Base-by-base conservation (phyloP, 345 rosid species). In the Lepidium sativum region DNA sequence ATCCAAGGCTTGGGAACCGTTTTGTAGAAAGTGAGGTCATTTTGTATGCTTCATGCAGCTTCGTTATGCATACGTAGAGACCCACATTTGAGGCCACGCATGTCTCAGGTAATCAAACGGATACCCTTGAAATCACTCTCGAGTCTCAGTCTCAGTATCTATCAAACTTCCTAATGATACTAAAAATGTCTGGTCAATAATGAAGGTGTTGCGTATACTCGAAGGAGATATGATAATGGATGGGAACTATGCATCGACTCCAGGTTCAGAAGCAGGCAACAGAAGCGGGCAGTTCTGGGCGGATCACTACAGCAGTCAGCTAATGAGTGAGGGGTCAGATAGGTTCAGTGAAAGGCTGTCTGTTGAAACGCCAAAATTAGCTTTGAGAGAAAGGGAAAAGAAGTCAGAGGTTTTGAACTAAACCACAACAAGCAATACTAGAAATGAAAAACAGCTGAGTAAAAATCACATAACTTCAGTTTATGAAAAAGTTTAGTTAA, bases 21-120 rank as follows among this genome's bases (percentile, higher is more conserved):
- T 91, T 78, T 73, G 80, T 82, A 0, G 96, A 91, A 60, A 88
- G 81, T 9, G 99, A 95, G 73, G 96, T 88, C 67, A 82, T 73
- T n/a, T 68, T 88, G 98, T 79, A 88, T 95, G 98, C 91, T 95
- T 62, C 94, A 91, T 32, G 98, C 98, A 53, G 99, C 99, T 62
- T 88, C 97, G 0, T 71, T 87, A 48, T 95, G 99, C 72, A 84
- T 88, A 63, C 77, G 94, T 16, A 80, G 94, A 37, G 97, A 95
- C 73, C 98, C 99, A 43, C 90, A 78, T 55, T 82, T 82, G 54
- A 83, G 99, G 82, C 97, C 98, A 53, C 96, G 99, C 5, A 85
- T 95, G 94, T 91, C 99, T 65, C 94, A 95, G 97, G 99, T 95
- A 74, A 35, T 13, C 27, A 70, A 39, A 75, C n/a, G 65, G 16